phyloP scores from a whole-genome alignment of 371 early-diverging fungal genomes.

The Mucor ambiguus region DNA sequence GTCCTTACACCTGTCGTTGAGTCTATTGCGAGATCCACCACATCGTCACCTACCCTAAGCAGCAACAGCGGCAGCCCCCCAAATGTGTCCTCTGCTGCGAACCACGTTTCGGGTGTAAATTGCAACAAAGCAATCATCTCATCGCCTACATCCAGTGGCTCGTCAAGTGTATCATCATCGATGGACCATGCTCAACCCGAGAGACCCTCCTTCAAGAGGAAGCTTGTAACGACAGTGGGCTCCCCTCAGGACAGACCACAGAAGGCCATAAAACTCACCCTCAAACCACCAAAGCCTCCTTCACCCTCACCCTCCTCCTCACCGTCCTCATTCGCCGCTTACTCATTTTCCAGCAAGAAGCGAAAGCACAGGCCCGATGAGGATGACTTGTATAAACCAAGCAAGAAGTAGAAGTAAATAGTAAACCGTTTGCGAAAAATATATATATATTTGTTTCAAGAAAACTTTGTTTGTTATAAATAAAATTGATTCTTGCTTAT shows the following conservation, averaged over 20 bases:
- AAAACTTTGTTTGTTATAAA: background rate
- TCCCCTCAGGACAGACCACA: too few species aligned
- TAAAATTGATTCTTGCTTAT: too few species aligned
- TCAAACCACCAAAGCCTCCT: slow-evolving; percentile 22
- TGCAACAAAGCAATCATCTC: background rate
- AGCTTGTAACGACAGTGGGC: background rate
- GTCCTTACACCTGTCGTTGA: slow-evolving; percentile 26
- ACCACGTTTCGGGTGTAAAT: background rate
- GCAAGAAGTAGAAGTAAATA: background rate
- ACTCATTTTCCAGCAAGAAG: background rate
- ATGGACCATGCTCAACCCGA: background rate
- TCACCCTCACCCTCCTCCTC: background rate
- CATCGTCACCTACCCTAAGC: background rate
- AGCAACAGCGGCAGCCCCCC: background rate
- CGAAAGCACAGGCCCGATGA: slow-evolving; percentile 5
- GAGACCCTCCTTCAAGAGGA: background rate
- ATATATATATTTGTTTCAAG: too few species aligned
- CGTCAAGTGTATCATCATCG: background rate
- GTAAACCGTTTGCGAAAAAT: too few species aligned
- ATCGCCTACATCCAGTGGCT: background rate
- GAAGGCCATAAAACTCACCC: slow-evolving; percentile 31
- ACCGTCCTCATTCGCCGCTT: background rate
- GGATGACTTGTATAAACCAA: background rate
- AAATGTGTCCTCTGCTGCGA: background rate
- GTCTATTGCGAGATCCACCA: background rate